phyloP scores from a whole-genome alignment of 2,329 filamentous ascomycete species.

The Xylariaceae sp. region DNA sequence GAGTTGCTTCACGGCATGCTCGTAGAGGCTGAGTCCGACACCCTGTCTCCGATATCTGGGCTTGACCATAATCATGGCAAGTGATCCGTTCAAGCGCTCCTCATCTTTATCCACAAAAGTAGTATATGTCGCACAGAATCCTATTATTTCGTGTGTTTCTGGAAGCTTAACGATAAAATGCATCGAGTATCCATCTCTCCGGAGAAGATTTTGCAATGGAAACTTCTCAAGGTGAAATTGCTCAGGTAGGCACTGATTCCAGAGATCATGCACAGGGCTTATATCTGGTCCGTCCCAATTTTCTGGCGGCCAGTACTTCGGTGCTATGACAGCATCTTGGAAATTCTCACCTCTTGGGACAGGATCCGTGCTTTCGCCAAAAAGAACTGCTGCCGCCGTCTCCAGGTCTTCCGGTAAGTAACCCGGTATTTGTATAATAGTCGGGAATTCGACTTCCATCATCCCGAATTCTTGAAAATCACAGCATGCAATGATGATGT shows the following conservation, averaged over 20 bases:
- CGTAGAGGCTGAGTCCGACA: slow-evolving; percentile 51
- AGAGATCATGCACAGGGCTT: slow-evolving; percentile 41
- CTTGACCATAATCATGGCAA: slow-evolving; percentile 52
- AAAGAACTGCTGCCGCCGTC: slow-evolving; percentile 49
- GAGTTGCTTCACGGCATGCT: slow-evolving; percentile 47
- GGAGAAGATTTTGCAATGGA: slow-evolving; percentile 44
- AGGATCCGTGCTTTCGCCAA: slow-evolving; percentile 34
- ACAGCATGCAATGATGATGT: slow-evolving; percentile 52
- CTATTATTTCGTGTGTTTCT: slow-evolving; percentile 41
- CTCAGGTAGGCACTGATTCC: slow-evolving; percentile 42
- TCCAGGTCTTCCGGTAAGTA: slow-evolving; percentile 47
- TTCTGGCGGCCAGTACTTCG: slow-evolving; percentile 39
- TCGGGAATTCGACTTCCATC: slow-evolving; percentile 44
- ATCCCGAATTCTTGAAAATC: slow-evolving; percentile 37
- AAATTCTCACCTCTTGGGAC: slow-evolving; percentile 21
- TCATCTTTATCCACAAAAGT: slow-evolving; percentile 51
- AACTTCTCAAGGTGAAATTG: slow-evolving; percentile 43
- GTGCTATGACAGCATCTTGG: slow-evolving; percentile 30
- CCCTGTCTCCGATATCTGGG: slow-evolving; percentile 45
- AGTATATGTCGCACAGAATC: slow-evolving; percentile 59
- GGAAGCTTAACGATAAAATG: slow-evolving; percentile 54
- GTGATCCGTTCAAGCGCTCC: slow-evolving; percentile 51
- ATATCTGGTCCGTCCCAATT: slow-evolving; percentile 35
- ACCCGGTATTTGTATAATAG: slow-evolving; percentile 46
- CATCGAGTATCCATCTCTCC: slow-evolving; percentile 52